Base-by-base conservation (phyloP, 208 protist species). In the Acanthamoeba castellanii region DNA sequence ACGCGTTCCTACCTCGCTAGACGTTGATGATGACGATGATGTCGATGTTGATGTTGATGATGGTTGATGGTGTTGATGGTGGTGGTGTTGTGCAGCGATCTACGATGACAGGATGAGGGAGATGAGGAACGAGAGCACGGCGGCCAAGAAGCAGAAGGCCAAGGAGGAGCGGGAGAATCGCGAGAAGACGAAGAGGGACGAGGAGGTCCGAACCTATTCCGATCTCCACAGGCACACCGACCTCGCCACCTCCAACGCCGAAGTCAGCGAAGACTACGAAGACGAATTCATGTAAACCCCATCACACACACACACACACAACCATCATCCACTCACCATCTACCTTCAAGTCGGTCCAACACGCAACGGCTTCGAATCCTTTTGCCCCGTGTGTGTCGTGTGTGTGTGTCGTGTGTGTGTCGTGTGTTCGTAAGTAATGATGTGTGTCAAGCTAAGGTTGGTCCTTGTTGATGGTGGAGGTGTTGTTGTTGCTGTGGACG, bases 211-310 rank as follows among this genome's bases (percentile, higher is more conserved):
- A 98, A 98, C 96, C 92, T 98, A 97, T 9, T 96, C 98, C 94
- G 97, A 52, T 13, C 64, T 87, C 27, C 52, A 78, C 14, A 59
- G 37, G 72, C 32, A 76, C 9, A 32, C 37, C 22, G 81, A 94
- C 34, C 42, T 88, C 47, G 16, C 57, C 72, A 94, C 90, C 25
- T 94, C 98, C 27, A 89, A 94, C 27, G 52, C 90, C 85, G 97
- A 97, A 5, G 98, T 98, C 82, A 11, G 59, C 11, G 57, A 95
- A 57, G 57, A 94, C 87, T 91, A 88, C 20, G 98, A 99, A 76
- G 98, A 99, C 95, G 98, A 99, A 93, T 99, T 99, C 92, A 99
- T 99, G 98, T 99, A 98, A 95, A 89, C 30, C 32, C 32, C 27
- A 76, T n/a, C 20, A 11, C 20, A 76, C 32, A 42, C 68, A 42